These are phyloP conservation scores for Colletotrichum eremochloae DNA, from an alignment of 2,329 filamentous ascomycete species.

Conservation along the genomic window DNA sequence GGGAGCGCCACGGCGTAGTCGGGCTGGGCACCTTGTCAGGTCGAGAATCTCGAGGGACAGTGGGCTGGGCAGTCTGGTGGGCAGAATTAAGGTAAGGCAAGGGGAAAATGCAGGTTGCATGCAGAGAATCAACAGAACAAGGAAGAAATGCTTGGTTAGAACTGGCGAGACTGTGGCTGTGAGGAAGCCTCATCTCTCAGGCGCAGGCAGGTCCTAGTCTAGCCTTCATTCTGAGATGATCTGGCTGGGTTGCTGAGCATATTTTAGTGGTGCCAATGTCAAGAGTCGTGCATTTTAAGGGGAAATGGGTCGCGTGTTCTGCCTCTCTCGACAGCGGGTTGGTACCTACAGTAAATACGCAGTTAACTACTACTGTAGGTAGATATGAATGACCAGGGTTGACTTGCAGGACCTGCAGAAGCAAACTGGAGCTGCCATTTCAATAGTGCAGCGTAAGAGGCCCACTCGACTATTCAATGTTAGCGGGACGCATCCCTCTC, in stretches of 20 bases:
- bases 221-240: not conserved
- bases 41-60: not conserved
- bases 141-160: not conserved
- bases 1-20: conserved; percentile 29
- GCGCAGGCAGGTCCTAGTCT: not conserved
- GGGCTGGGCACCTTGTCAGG: conserved; percentile 25
- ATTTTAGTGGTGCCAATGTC: conserved; percentile 14
- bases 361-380: not conserved
- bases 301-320: conserved; percentile 32
- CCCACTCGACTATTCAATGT: not conserved
- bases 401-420: conserved; percentile 28
- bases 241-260: not conserved
- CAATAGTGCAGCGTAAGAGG: not conserved
- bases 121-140: conserved; percentile 3
- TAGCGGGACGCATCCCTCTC: not conserved
- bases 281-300: conserved; percentile 32
- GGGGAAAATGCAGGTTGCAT: not conserved
- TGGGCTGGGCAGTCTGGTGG: conserved; percentile 10
- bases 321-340: not conserved
- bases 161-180: conserved; percentile 16
- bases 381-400: not conserved
- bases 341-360: not conserved
- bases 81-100: conserved; percentile 13
- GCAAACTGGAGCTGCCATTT: not conserved
- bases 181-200: conserved; percentile 9